These are phyloP conservation scores for Candida hispaniensis DNA, from an alignment of 805 yeast genomes.

Conservation along the genomic window DNA sequence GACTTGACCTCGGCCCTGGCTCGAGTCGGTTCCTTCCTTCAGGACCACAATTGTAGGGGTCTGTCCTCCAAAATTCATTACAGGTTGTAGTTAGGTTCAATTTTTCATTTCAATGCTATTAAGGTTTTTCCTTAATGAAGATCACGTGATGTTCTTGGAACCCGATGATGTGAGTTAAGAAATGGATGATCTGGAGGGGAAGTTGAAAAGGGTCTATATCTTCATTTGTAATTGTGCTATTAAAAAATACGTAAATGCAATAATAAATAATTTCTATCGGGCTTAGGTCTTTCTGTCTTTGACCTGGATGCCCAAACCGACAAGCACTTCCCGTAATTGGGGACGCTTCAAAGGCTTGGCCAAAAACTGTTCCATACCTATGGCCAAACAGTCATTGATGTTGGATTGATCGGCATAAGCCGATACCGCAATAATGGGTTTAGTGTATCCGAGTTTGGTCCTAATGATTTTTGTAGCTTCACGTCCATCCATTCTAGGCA, in stretches of 20 bases:
- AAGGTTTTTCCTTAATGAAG: too few relatives aligned
- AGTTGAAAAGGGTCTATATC: too few relatives aligned
- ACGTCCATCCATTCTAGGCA: conserved; percentile 90
- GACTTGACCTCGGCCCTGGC: conserved; percentile 95
- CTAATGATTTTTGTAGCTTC: conserved; percentile 72
- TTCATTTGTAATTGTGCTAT: too few relatives aligned
- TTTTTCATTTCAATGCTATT: too few relatives aligned
- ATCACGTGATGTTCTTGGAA: too few relatives aligned
- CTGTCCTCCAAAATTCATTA: conserved; percentile 82
- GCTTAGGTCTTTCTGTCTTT: conserved; percentile 15
- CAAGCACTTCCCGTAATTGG: conserved; percentile 40
- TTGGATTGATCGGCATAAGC: conserved; percentile 93
- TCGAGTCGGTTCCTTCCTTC: conserved; percentile 94
- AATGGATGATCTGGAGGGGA: too few relatives aligned
- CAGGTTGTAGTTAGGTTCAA: conserved; percentile 1
- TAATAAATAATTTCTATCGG: too few relatives aligned
- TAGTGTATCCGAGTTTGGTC: conserved; percentile 43
- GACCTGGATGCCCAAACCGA: conserved; percentile 30
- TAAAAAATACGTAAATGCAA: too few relatives aligned
- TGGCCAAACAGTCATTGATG: conserved; percentile 68
- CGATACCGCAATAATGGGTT: conserved; percentile 86
- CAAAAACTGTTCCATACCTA: conserved; percentile 86
- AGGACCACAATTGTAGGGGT: conserved; percentile 97
- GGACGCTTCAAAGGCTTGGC: conserved; percentile 77
- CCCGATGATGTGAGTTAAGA: too few relatives aligned